Base-by-base conservation (phyloP, 2,329 filamentous ascomycete genomes). In the Cladophialophora bantiana region DNA sequence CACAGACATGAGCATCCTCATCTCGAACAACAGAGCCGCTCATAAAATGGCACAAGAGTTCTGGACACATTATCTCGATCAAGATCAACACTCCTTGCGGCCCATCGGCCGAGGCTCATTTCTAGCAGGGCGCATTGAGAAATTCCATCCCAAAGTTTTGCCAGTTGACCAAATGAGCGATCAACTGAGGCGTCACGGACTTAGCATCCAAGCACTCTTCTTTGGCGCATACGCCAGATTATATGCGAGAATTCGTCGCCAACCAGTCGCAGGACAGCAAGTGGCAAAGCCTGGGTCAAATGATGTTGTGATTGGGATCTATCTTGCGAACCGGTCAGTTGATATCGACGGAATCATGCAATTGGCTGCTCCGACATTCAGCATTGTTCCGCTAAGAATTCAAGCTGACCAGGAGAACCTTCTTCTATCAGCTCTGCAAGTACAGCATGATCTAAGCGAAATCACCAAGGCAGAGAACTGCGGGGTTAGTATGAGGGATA, bases 321-420 rank as follows among this genome's bases (percentile, higher is more conserved):
- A 97, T 76, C 85, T 96, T 7, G 91, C 93, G 50, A 96, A 96
- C 75, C 86, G 93, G 59, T 83, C 85, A 0, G 81, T 85, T 10
- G 79, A 81, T 26, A 77, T 84, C 7, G 79, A 84, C 2, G 79
- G 83, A 2, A 75, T 88, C 0, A 79, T 85, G 1, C 75, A 81
- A 0, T 79, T 86, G 1, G 72, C 84, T 0, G 89, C 87, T 36
- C 93, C 94, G 0, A 95, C 92, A 0, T 83, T 97, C 20, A 94
- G 91, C 71, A 83, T 97, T 3, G 84, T 96, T 1, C 93, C 93
- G 0, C 78, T 97, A 0, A 83, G 83, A 10, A 84, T 95, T 1
- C 74, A 74, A 31, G 60, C 75, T 18, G 20, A 72, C 0, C 70
- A 76, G 2, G 62, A 74, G 2, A 62, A 74, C 2, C 68, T 91